Base-by-base conservation (phyloP, 176 grass and related monocot species). In the Ensete glaucum region DNA sequence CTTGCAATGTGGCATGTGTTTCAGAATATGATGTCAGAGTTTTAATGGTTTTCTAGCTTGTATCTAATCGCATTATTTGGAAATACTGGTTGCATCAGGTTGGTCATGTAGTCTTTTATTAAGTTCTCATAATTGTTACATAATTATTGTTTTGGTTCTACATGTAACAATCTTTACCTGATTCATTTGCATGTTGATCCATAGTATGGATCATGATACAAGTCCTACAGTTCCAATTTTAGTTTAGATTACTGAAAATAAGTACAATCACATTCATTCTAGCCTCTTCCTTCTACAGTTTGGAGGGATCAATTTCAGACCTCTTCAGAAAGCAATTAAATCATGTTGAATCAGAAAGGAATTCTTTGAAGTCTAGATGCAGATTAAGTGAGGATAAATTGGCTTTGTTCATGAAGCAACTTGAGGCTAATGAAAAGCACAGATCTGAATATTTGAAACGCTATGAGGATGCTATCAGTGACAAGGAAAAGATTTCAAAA, bases 401-500 rank as follows among this genome's bases (percentile, higher is more conserved):
- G 52, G 73, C 62, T 80, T 85, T 91, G 71, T 85, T 99, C 17
- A 91, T 81, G 58, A 94, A 85, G 76, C 95, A 91, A 78, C 88
- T 99, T 12, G 88, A 94, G 73, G 84, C 95, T 78, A 93, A 88
- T 59, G 95, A 99, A 81, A 74, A 21, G 21, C 91, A 99, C 50
- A 86, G 86, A 76, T 81, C 82, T 77, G 88, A 99, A 79, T 99
- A 99, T 72, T 71, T 94, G 79, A 89, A 79, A 51, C 90, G 91
- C 51, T 99, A 91, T 13, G 95, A 99, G 84, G 95, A 99, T 78
- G 83, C 81, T 48, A 78, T 94, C 51, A 84, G 84, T 73, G 95
- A 99, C 86, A 99, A 99, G 79, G 91, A 99, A 81, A 99, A 84
- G 77, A 88, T 94, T 76, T 91, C 91, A 0, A 99, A 86, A 66